These are phyloP conservation scores for Streptanthus diversifolius DNA, from an alignment of 345 rosid genomes.

Conservation along the genomic window DNA sequence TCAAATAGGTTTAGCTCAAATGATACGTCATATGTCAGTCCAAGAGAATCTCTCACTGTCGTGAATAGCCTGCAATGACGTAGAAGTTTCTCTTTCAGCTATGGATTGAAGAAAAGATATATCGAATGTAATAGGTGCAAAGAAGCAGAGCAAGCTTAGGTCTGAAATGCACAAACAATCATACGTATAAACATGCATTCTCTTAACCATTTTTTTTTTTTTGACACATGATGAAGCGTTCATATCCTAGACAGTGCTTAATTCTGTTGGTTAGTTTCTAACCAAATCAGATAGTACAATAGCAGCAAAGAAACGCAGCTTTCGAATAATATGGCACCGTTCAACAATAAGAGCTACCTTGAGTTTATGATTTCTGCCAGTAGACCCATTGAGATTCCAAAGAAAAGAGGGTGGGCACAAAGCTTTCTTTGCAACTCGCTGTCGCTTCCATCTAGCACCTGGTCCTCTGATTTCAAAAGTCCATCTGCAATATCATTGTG, in stretches of 20 bases:
- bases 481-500: slow-evolving; percentile 48
- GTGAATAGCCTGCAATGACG: slow-evolving; percentile 83
- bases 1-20: slow-evolving; percentile 96
- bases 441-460: slow-evolving; percentile 35
- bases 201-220: neutral
- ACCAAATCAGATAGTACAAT: neutral
- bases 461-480: slow-evolving; percentile 41
- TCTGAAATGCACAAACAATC: slow-evolving; percentile 2
- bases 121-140: neutral
- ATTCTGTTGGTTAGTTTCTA: neutral
- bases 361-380: slow-evolving; percentile 97
- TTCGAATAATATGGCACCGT: slow-evolving; percentile 1
- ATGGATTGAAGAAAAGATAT: neutral
- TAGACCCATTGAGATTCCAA: slow-evolving; percentile 88
- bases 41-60: slow-evolving; percentile 97
- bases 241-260: neutral
- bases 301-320: neutral
- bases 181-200: neutral
- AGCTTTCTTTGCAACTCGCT: slow-evolving; percentile 54
- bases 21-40: slow-evolving; percentile 96
- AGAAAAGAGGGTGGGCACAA: slow-evolving; percentile 82
- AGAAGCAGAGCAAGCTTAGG: neutral
- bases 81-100: neutral
- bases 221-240: neutral
- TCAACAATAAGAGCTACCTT: slow-evolving; percentile 47